Base-by-base conservation (phyloP, 2,329 filamentous ascomycete genomes). In the Cladophialophora psammophila region DNA sequence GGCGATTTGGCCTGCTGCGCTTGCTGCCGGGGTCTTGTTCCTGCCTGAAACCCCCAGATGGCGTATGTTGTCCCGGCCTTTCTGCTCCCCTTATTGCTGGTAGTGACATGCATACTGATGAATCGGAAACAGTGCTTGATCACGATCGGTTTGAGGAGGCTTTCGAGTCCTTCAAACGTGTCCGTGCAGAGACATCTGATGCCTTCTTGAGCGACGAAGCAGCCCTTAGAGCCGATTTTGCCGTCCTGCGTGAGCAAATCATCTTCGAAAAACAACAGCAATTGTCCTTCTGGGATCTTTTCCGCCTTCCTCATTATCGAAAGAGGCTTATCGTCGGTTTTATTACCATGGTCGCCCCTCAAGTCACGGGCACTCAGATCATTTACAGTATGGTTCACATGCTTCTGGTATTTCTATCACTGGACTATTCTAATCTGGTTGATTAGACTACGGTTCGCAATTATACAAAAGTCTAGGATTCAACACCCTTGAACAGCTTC, bases 21-120 rank as follows among this genome's bases (percentile, higher is more conserved):
- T 67, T 75, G 10, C 74, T 84, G 63, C 83, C 26, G 82, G 79
- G 2, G 80, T 84, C 34, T 57, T 70, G 2, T 73, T 75, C 60
- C 71, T 74, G 18, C 75, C 75, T 1, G 74, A 75, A 63, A 72
- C 71, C 0, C 75, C 74, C n/a, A 68, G 74, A 8, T 75, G 73
- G 59, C 62, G 26, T 26, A 26, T 26, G 26, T 26, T 26, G 26
- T 3, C 2, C 26, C 3, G 26, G 72, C 42, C 57, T 42, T 60
- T 13, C 38, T 60, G 8, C 15, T 18, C 13, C n/a, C 5, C 12
- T 31, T 20, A 4, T 26, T 3, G 26, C 26, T 26, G 26, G 2
- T 26, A 26, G 26, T 26, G 26, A 26, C 26, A 26, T 26, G 26
- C 26, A 3, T 26, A 26, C 26, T 26, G 26, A 26, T 26, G 26